phyloP scores from a whole-genome alignment of 2,329 filamentous ascomycete genomes.

The Stachybotrys elegans region DNA sequence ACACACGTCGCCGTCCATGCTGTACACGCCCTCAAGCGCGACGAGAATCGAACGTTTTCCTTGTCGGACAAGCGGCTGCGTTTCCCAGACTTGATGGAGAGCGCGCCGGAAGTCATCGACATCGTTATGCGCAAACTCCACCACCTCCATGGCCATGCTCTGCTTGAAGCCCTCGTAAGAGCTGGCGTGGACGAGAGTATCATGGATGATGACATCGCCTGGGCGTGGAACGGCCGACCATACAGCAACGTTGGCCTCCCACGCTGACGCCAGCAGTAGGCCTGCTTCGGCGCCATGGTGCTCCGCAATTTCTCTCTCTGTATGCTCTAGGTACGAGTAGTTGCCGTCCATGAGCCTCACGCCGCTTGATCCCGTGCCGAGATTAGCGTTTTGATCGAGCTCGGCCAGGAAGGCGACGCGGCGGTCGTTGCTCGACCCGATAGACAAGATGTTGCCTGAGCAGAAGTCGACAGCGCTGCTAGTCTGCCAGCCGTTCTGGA shows the following conservation, averaged over 20 bases:
- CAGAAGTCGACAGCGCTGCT: constrained; percentile 46
- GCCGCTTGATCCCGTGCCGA: constrained; percentile 46
- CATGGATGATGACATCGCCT: constrained; percentile 55
- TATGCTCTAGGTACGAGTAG: constrained; percentile 43
- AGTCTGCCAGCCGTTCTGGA: constrained; percentile 4
- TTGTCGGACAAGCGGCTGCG: constrained; percentile 21
- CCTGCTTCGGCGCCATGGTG: constrained; percentile 56
- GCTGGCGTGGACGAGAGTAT: constrained; percentile 63
- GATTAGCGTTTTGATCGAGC: constrained; percentile 33
- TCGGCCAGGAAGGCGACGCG: constrained; percentile 42
- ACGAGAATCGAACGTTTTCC: constrained; percentile 30
- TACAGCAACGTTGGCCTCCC: constrained; percentile 48
- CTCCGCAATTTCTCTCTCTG: constrained; percentile 55
- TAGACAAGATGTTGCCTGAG: constrained; percentile 61
- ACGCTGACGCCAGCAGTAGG: constrained; percentile 57
- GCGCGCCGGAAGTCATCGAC: constrained; percentile 27
- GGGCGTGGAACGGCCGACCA: constrained; percentile 43
- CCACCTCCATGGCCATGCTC: constrained; percentile 40
- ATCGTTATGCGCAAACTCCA: constrained; percentile 42
- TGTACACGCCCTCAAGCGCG: constrained; percentile 37
- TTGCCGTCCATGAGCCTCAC: constrained; percentile 64
- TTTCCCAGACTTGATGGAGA: constrained; percentile 22
- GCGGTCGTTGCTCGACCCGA: constrained; percentile 43
- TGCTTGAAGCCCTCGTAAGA: constrained; percentile 60
- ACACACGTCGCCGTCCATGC: constrained; percentile 41